These are phyloP conservation scores for Malus asiatica DNA, from an alignment of 306 rosid species.

Conservation along the genomic window DNA sequence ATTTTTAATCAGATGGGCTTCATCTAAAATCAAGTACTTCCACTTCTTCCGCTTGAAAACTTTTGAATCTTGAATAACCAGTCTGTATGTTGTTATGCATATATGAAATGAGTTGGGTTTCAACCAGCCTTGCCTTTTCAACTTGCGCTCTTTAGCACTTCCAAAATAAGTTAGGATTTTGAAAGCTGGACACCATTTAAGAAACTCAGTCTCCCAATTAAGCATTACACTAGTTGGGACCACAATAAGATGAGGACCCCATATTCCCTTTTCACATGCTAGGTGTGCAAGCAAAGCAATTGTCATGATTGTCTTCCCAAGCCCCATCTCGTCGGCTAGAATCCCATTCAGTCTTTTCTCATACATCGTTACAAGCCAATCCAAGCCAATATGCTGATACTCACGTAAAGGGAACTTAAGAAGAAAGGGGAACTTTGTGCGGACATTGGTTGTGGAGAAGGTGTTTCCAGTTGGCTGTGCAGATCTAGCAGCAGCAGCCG, in stretches of 20 bases:
- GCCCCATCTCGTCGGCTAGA: constrained; percentile 98
- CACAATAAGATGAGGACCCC: constrained; percentile 99
- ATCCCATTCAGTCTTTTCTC: constrained; percentile 93
- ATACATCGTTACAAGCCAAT: constrained; percentile 99
- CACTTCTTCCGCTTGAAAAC: constrained; percentile 99
- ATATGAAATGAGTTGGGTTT: constrained; percentile 92
- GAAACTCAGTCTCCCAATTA: constrained; percentile 99
- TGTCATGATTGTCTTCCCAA: constrained; percentile 97
- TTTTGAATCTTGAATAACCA: constrained; percentile 95
- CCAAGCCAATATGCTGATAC: constrained; percentile 98
- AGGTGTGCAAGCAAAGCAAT: constrained; percentile 94
- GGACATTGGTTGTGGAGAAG: constrained; percentile 92
- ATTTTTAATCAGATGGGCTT: constrained; percentile 95
- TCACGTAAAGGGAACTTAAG: constrained; percentile 90
- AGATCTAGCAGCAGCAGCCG: constrained; percentile 99
- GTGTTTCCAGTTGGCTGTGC: constrained; percentile 99
- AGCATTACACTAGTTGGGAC: constrained; percentile 99
- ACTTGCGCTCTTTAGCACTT: constrained; percentile 89
- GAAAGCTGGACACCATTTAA: constrained; percentile 98
- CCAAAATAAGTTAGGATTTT: constrained; percentile 92
- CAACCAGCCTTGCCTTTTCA: constrained; percentile 93
- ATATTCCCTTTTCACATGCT: constrained; percentile 95
- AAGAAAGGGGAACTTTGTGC: constrained; percentile 91
- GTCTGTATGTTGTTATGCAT: constrained; percentile 93
- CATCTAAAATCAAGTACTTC: constrained; percentile 96